Base-by-base conservation (phyloP, 305 asterid species). In the Solanum hybrid region DNA sequence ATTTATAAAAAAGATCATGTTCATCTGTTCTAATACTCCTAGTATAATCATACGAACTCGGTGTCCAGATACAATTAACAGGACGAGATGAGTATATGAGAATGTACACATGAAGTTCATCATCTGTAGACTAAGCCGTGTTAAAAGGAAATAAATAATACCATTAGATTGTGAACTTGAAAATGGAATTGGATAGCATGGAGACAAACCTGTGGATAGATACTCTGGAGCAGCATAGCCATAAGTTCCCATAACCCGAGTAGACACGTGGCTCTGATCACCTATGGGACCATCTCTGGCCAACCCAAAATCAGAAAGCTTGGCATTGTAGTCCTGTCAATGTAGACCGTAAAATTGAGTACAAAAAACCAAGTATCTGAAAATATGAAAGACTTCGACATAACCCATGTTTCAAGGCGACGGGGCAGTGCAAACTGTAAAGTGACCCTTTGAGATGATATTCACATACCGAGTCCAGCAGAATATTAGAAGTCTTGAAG, bases 211-310 rank as follows among this genome's bases (percentile, higher is more conserved):
- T 75, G 99, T 96, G 29, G 96, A 94, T 37, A 96, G 91, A 90
- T 97, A 96, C 93, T 97, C 99, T 0, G 99, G 99, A 26, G 98
- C 99, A 29, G 98, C 98, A 89, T 97, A 97, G 41, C 99, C 99
- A 87, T 95, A 95, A 79, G 99, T 97, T 75, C 99, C 99, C 98
- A 96, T 95, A 79, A 97, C 98, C 92, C 99, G 90, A 17, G 98
- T 97, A 7, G 98, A 97, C 90, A 97, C 98, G 17, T 97, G 97
- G 91, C 98, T 97, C 91, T 94, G 93, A 91, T 95, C 99, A 33
- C 96, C 99, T 0, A 97, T 93, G 17, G 99, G 99, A 87, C 99
- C 99, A 65, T 97, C 99, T 91, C 96, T 94, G 33, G 99, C 99
- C 94, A 97, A 89, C 89, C 99, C 99, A 41, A 96, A 97, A 92